Percentiles rank a stretch among this genome's conserved stretches.
Evolutionary conservation across 1,284 basidiomycete genomes (phyloP).

Genomic region (Pholiota adiposa): DNA sequence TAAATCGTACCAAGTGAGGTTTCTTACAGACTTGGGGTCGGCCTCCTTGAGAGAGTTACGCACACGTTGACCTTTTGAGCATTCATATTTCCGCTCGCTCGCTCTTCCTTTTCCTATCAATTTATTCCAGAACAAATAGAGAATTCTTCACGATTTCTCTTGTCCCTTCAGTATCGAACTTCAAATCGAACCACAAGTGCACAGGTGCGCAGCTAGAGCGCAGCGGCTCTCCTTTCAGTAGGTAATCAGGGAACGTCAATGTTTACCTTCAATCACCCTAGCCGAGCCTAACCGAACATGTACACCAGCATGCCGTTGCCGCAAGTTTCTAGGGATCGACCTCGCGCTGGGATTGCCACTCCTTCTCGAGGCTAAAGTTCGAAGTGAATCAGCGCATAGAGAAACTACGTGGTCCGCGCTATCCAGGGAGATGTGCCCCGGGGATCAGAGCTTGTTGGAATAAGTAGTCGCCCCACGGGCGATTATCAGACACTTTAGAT

Average conservation of each 20-base stretch:
- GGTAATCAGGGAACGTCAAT: not conserved
- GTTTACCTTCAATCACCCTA: not conserved
- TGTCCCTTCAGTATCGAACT: not conserved
- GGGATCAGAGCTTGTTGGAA: conserved; percentile 5
- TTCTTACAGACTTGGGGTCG: not conserved
- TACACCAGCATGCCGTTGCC: not conserved
- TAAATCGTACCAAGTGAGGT: not conserved
- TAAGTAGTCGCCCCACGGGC: not conserved
- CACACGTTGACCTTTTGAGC: too few species aligned
- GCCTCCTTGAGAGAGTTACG: not conserved
- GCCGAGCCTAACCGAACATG: not conserved
- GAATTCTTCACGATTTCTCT: not conserved
- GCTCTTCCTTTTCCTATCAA: not conserved
- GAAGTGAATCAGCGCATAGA: not conserved
- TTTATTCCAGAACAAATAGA: not conserved
- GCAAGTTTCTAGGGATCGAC: conserved; percentile 1
- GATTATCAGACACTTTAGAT: not conserved
- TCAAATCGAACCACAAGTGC: not conserved
- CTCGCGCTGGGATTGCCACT: not conserved
- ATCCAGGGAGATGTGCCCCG: conserved; percentile 1
- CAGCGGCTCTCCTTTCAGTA: not conserved
- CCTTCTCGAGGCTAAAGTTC: not conserved
- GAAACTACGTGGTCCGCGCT: not conserved
- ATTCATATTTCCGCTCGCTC: not conserved
- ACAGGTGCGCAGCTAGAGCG: not conserved